Evolutionary conservation across 176 grass and related monocot genomes (phyloP).

Genomic region (Bothriochloa decipiens): DNA sequence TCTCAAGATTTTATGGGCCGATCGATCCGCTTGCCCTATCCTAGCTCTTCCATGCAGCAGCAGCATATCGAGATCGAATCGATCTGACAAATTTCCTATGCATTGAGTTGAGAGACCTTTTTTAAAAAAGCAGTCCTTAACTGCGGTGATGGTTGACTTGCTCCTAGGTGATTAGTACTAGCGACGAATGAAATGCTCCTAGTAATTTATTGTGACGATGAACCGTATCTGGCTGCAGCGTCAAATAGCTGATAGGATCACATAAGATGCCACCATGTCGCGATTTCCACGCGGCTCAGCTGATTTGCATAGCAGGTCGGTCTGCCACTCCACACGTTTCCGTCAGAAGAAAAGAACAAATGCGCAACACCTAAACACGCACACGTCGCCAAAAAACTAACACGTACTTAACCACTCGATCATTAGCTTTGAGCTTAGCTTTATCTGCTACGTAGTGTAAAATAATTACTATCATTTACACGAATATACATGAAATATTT

Average conservation of each 20-base stretch:
- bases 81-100: not conserved
- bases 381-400: too few relatives aligned
- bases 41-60: not conserved
- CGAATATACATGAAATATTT: too few relatives aligned
- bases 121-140: slow-evolving; percentile 16
- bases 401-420: too few relatives aligned
- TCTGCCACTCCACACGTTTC: not conserved
- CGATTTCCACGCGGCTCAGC: slow-evolving; percentile 33
- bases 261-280: not conserved
- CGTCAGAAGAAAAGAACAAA: too few relatives aligned
- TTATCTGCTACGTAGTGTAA: not conserved
- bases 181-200: not conserved
- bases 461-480: too few relatives aligned
- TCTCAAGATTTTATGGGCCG: slow-evolving; percentile 15
- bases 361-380: not conserved
- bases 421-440: not conserved
- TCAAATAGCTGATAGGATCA: not conserved
- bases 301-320: not conserved
- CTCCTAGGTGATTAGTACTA: not conserved
- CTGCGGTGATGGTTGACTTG: slow-evolving; percentile 18
- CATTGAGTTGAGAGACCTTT: not conserved
- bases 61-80: not conserved
- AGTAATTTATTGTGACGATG: not conserved
- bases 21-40: not conserved
- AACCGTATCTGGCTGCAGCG: not conserved